These are phyloP conservation scores for Phoma sp. DNA, from an alignment of 2,329 filamentous ascomycete species.

Conservation along the genomic window DNA sequence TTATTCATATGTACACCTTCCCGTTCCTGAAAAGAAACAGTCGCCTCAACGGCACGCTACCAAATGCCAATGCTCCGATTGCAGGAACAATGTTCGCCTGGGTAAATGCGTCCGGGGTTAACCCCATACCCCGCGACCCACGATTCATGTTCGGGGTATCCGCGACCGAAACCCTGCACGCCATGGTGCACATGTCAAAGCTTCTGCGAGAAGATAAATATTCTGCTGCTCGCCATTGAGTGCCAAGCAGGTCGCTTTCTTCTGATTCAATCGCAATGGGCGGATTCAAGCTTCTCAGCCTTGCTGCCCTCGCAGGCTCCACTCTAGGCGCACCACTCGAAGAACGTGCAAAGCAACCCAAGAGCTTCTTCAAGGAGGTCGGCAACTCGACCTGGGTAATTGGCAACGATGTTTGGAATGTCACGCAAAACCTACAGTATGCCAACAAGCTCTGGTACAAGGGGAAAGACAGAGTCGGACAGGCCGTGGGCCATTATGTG, in stretches of 20 bases:
- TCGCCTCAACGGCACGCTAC: conserved; percentile 10
- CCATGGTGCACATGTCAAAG: neutral
- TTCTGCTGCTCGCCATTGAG: neutral
- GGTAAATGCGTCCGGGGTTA: conserved; percentile 16
- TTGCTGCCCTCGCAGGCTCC: conserved; percentile 22
- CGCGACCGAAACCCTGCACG: conserved; percentile 19
- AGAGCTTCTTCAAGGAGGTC: conserved; percentile 44
- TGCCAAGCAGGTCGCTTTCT: conserved; percentile 4
- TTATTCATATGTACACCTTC: conserved; percentile 13
- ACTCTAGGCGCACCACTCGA: conserved; percentile 26
- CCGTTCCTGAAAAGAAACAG: conserved; percentile 17
- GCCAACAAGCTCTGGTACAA: conserved; percentile 53
- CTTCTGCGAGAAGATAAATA: conserved; percentile 12
- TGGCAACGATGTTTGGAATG: conserved; percentile 53
- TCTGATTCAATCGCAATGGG: conserved; percentile 19
- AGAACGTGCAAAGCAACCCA: conserved; percentile 29
- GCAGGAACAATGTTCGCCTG: conserved; percentile 31
- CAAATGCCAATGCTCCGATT: conserved; percentile 23
- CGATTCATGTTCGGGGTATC: conserved; percentile 24
- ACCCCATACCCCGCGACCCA: conserved; percentile 17
- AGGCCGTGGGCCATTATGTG: conserved; percentile 54
- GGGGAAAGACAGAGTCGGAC: conserved; percentile 50
- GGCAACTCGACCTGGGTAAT: conserved; percentile 47
- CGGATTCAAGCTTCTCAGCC: conserved; percentile 21
- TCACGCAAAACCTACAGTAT: conserved; percentile 49